Evolutionary conservation across 768 basidiomycete genomes (phyloP).

Genomic region (Hypholoma sublateritium): DNA sequence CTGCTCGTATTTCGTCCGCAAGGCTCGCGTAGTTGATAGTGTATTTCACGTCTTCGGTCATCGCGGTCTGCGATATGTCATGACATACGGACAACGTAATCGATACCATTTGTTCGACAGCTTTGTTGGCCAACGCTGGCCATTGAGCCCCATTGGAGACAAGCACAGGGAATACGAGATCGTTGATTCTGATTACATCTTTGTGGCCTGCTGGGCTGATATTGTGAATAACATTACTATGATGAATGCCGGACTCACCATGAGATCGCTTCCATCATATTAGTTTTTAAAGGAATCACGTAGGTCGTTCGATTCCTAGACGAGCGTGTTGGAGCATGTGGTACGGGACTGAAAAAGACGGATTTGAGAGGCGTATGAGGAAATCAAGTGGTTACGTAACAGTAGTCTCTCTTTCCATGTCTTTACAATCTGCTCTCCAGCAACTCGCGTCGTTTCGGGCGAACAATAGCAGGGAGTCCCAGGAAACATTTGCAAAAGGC

Average conservation of each 20-base stretch:
- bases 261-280: background rate
- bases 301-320: no score
- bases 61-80: conserved; percentile 49
- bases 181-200: conserved; percentile 45
- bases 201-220: conserved; percentile 14
- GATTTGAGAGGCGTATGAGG: no score
- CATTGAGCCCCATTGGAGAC: conserved; percentile 45
- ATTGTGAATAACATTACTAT: conserved; percentile 12
- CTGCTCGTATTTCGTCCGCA: conserved; percentile 26
- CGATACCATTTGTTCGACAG: conserved; percentile 50
- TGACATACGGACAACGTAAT: conserved; percentile 51
- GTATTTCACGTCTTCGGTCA: conserved; percentile 49
- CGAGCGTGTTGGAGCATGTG: no score
- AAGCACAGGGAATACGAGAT: conserved; percentile 42
- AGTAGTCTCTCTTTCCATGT: conserved; percentile 29
- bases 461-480: conserved; percentile 53
- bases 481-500: conserved; percentile 60
- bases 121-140: conserved; percentile 30
- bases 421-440: conserved; percentile 47
- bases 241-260: background rate
- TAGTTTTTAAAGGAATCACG: background rate
- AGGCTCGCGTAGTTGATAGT: conserved; percentile 68
- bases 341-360: no score
- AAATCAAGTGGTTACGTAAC: conserved; percentile 9
- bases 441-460: conserved; percentile 53